Evolutionary conservation across 163 green algal genomes (phyloP).

Genomic region (Trebouxia gelatinosa): DNA sequence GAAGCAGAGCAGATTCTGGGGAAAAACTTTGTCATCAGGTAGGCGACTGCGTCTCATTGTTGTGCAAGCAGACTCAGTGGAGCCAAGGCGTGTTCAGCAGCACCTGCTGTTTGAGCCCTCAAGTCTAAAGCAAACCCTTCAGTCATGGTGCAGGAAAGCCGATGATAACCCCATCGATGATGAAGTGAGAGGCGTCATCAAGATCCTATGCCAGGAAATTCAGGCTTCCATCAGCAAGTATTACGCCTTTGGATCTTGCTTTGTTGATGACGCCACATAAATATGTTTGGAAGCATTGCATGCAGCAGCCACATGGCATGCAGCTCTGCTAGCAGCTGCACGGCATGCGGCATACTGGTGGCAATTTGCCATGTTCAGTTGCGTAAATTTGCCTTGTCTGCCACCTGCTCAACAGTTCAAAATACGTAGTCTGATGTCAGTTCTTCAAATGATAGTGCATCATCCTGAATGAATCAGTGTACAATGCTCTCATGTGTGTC

Average conservation of each 20-base stretch:
- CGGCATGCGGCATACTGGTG: too few relatives aligned
- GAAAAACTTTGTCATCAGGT: slow-evolving; percentile 84
- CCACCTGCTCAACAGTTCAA: too few relatives aligned
- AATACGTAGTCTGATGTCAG: too few relatives aligned
- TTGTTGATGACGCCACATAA: slow-evolving; percentile 41
- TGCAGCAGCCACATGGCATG: too few relatives aligned
- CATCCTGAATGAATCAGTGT: too few relatives aligned
- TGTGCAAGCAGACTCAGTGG: background rate
- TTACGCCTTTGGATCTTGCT: slow-evolving; percentile 61
- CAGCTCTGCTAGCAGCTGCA: too few relatives aligned
- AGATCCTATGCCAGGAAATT: slow-evolving; percentile 64
- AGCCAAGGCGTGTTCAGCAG: background rate
- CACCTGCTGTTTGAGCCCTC: background rate
- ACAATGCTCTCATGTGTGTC: too few relatives aligned
- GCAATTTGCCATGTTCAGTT: too few relatives aligned
- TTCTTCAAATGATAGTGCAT: too few relatives aligned
- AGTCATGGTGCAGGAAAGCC: slow-evolving; percentile 64
- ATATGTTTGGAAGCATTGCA: too few relatives aligned
- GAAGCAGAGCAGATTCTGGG: slow-evolving; percentile 65
- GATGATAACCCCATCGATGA: slow-evolving; percentile 65
- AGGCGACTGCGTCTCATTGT: background rate
- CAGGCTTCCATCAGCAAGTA: slow-evolving; percentile 61
- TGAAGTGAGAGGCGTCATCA: slow-evolving; percentile 53
- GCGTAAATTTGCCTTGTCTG: too few relatives aligned
- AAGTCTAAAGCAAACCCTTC: background rate